Percentiles rank a stretch among this genome's conserved stretches.
phyloP scores from a whole-genome alignment of 345 rosid genomes.

The Ailanthus altissimus region DNA sequence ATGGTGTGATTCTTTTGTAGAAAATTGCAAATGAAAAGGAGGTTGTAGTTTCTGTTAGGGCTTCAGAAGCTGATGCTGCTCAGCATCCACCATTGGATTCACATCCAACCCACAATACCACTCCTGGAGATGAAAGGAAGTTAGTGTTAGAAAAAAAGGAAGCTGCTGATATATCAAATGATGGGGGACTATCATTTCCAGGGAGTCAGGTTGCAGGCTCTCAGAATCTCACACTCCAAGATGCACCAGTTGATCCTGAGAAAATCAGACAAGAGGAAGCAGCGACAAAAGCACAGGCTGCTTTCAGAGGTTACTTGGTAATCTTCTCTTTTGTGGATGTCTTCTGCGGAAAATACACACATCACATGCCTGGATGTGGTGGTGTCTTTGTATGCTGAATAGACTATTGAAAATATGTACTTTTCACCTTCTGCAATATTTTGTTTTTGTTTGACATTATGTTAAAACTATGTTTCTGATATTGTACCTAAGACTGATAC shows the following conservation, averaged over 20 bases:
- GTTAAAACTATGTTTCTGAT: constrained; percentile 11
- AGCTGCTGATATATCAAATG: constrained; percentile 41
- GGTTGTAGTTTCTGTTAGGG: constrained; percentile 54
- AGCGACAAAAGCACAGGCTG: constrained; percentile 90
- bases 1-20: constrained; percentile 29
- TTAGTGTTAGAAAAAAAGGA: constrained; percentile 46
- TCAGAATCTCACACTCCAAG: constrained; percentile 30
- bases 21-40: constrained; percentile 52
- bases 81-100: constrained; percentile 47
- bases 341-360: neutral
- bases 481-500: constrained; percentile 31
- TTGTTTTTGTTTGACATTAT: neutral
- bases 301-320: constrained; percentile 96
- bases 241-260: constrained; percentile 48
- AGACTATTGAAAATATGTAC: neutral
- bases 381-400: neutral
- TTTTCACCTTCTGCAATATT: neutral
- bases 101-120: constrained; percentile 24
- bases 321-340: constrained; percentile 19
- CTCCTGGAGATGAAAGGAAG: constrained; percentile 42
- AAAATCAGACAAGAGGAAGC: constrained; percentile 59
- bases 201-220: constrained; percentile 39
- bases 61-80: constrained; percentile 48
- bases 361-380: neutral
- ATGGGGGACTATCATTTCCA: constrained; percentile 34